Conservation (phyloP, 345 rosid genomes). For the Rhodomyrtus tomentosa region DNA sequence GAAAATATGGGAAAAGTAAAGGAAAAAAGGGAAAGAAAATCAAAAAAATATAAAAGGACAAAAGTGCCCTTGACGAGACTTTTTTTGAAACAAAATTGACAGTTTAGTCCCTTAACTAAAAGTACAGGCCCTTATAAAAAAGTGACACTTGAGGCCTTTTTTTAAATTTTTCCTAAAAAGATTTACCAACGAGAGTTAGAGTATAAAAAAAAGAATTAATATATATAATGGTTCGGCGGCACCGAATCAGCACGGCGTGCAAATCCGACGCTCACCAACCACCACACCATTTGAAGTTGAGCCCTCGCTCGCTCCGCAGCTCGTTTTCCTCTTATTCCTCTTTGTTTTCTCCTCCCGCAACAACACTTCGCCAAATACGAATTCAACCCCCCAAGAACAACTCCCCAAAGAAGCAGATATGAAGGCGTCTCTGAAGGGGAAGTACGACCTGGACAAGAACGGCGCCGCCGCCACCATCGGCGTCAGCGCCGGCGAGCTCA, state of each 20-base stretch:
- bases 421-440: conserved; percentile 80
- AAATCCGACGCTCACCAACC: not conserved
- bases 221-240: too few relatives aligned
- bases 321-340: not conserved
- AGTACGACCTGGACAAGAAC: conserved; percentile 44
- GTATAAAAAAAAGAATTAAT: too few relatives aligned
- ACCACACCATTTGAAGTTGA: not conserved
- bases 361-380: not conserved
- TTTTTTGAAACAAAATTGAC: too few relatives aligned
- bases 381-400: not conserved
- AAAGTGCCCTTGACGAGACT: too few relatives aligned
- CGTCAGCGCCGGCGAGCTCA: conserved; percentile 52
- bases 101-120: too few relatives aligned
- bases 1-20: too few relatives aligned
- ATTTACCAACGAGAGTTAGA: too few relatives aligned
- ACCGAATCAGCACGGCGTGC: not conserved
- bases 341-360: not conserved
- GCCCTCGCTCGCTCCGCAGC: not conserved
- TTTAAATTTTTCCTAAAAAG: too few relatives aligned
- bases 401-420: conserved; percentile 9
- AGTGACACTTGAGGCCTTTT: too few relatives aligned
- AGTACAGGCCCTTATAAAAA: too few relatives aligned
- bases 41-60: too few relatives aligned
- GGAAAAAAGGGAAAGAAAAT: too few relatives aligned
- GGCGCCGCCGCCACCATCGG: conserved; percentile 30